Evolutionary conservation across 2,329 filamentous ascomycete genomes (phyloP).

Genomic region (Ascochyta pisi): DNA sequence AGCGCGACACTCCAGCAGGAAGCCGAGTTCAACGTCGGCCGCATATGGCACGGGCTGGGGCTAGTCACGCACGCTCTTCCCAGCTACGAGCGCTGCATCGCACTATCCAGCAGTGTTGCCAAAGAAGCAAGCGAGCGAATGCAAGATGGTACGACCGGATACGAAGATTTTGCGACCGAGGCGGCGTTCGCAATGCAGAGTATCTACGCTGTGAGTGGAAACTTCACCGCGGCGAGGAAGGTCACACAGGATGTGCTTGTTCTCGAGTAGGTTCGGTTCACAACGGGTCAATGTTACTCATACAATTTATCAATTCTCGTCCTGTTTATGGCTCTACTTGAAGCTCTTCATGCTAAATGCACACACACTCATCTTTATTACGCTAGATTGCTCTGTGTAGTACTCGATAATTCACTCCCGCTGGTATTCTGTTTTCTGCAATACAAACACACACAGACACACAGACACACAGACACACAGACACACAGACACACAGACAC

Average conservation of each 20-base stretch:
- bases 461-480: no score
- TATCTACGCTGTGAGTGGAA: conserved; percentile 70
- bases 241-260: conserved; percentile 66
- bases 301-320: no score
- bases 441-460: no score
- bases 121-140: conserved; percentile 24
- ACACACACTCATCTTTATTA: no score
- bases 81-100: conserved; percentile 70
- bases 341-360: no score
- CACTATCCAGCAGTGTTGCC: conserved; percentile 55
- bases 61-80: conserved; percentile 74
- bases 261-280: conserved; percentile 38
- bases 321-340: no score
- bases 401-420: no score
- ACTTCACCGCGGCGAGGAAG: conserved; percentile 64
- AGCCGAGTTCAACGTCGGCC: conserved; percentile 80
- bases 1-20: conserved; percentile 67
- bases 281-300: no score
- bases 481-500: no score
- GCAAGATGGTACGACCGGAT: conserved; percentile 46
- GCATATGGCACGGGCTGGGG: conserved; percentile 78
- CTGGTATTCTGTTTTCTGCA: no score
- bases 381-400: no score
- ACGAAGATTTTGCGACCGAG: conserved; percentile 70
- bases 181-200: conserved; percentile 77